Evolutionary conservation across 768 basidiomycete genomes (phyloP).

Genomic region (Tricholoma matsutake): DNA sequence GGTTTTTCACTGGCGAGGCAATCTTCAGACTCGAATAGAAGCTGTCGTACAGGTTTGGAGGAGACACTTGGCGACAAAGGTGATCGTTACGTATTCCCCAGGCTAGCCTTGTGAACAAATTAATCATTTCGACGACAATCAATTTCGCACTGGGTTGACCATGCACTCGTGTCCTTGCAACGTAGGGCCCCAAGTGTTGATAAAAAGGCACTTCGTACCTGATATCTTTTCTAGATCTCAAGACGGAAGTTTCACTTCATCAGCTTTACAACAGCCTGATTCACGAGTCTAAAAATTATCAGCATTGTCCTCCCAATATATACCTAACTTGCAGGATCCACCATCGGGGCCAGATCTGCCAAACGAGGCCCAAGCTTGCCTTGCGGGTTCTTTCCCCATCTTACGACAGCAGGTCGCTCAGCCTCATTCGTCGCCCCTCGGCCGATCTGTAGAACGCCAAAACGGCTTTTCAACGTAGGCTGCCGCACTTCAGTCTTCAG

Average conservation of each 20-base stretch:
- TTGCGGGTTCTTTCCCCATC: conserved; percentile 92
- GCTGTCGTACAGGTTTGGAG: conserved; percentile 97
- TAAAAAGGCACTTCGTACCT: conserved; percentile 71
- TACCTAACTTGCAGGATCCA: conserved; percentile 80
- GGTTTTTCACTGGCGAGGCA: conserved; percentile 90
- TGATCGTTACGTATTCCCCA: conserved; percentile 95
- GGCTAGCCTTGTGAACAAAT: conserved; percentile 60
- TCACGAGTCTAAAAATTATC: conserved; percentile 61
- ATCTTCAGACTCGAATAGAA: conserved; percentile 93
- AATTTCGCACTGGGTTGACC: conserved; percentile 42
- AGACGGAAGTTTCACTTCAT: conserved; percentile 95
- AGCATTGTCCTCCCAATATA: background rate
- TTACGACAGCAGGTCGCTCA: conserved; percentile 63
- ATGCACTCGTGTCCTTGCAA: conserved; percentile 87
- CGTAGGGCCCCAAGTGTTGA: conserved; percentile 99
- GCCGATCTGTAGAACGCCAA: conserved; percentile 47
- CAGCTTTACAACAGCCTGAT: conserved; percentile 95
- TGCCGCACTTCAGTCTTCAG: conserved; percentile 64
- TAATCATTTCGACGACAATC: background rate
- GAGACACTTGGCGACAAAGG: conserved; percentile 88
- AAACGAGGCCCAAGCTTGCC: conserved; percentile 86
- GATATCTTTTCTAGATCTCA: conserved; percentile 89
- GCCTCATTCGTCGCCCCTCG: conserved; percentile 12
- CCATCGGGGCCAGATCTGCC: conserved; percentile 92
- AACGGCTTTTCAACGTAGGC: conserved; percentile 57